Conservation (phyloP, 2,329 filamentous ascomycete genomes). For the Pseudocercospora macadamiae region DNA sequence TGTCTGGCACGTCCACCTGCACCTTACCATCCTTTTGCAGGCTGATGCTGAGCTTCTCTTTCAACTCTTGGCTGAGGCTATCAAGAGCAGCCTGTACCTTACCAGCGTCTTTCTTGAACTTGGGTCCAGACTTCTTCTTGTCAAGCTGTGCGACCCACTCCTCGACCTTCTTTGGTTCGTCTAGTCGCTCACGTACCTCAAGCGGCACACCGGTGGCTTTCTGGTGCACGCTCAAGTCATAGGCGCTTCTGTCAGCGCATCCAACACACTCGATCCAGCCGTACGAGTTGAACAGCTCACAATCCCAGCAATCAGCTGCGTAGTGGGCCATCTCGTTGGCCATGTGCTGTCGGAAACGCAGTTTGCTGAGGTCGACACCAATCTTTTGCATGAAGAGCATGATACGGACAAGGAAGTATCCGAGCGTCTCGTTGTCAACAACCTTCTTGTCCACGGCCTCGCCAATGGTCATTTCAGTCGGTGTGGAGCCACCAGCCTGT, state of each 20-base stretch:
- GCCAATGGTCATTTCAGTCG: slow-evolving; percentile 75
- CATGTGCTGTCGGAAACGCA: slow-evolving; percentile 98
- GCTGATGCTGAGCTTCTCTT: slow-evolving; percentile 76
- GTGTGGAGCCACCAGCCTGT: slow-evolving; percentile 78
- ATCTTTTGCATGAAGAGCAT: slow-evolving; percentile 87
- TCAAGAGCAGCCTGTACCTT: slow-evolving; percentile 78
- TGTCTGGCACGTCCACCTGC: slow-evolving; percentile 70
- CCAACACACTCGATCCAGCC: slow-evolving; percentile 99
- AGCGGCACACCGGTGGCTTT: slow-evolving; percentile 89
- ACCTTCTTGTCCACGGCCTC: slow-evolving; percentile 80
- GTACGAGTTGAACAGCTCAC: slow-evolving; percentile 85
- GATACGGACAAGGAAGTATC: slow-evolving; percentile 95
- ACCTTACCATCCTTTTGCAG: slow-evolving; percentile 76
- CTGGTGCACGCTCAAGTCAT: slow-evolving; percentile 88
- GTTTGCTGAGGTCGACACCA: slow-evolving; percentile 82
- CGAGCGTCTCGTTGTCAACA: slow-evolving; percentile 96
- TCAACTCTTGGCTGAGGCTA: slow-evolving; percentile 75
- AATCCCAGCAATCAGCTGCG: slow-evolving; percentile 96
- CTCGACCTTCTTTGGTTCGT: slow-evolving; percentile 76
- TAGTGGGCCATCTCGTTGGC: slow-evolving; percentile 90
- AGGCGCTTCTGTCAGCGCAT: slow-evolving; percentile 92
- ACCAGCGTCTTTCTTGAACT: slow-evolving; percentile 94
- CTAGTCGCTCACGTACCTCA: slow-evolving; percentile 78
- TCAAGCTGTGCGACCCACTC: slow-evolving; percentile 87
- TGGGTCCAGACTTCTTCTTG: slow-evolving; percentile 93